Evolutionary conservation across 345 rosid species (phyloP).

Genomic region (Citrus maxima): DNA sequence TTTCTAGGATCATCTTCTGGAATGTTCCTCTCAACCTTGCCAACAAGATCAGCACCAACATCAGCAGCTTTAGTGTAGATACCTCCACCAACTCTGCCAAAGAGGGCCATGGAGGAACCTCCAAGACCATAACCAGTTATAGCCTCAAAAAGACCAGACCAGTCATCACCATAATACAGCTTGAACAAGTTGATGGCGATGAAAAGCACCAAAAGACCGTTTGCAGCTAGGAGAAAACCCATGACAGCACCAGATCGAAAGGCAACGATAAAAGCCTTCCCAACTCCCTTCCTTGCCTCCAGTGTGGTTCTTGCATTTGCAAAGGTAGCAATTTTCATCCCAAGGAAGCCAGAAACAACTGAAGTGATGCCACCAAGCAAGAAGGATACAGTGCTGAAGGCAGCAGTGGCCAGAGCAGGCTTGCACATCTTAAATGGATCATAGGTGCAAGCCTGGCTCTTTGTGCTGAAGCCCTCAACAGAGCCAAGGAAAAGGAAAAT

Average conservation of each 20-base stretch:
- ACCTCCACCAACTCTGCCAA: slow-evolving; percentile 86
- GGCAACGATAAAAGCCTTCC: slow-evolving; percentile 74
- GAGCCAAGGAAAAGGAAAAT: slow-evolving; percentile 70
- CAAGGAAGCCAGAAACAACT: slow-evolving; percentile 82
- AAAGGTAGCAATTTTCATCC: slow-evolving; percentile 90
- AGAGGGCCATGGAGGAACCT: slow-evolving; percentile 86
- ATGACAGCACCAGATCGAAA: slow-evolving; percentile 81
- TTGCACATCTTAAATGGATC: slow-evolving; percentile 56
- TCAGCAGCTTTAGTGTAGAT: slow-evolving; percentile 87
- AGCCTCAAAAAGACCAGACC: slow-evolving; percentile 80
- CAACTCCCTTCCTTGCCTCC: slow-evolving; percentile 88
- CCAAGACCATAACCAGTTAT: slow-evolving; percentile 89
- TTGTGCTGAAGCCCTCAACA: slow-evolving; percentile 66
- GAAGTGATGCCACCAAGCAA: slow-evolving; percentile 77
- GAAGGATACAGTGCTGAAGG: slow-evolving; percentile 73
- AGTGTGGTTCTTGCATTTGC: slow-evolving; percentile 91
- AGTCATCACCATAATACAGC: slow-evolving; percentile 75
- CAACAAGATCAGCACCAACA: slow-evolving; percentile 92
- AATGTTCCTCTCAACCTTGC: slow-evolving; percentile 77
- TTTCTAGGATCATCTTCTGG: slow-evolving; percentile 87
- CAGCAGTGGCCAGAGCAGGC: slow-evolving; percentile 85
- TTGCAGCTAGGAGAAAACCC: slow-evolving; percentile 87
- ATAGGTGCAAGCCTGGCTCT: slow-evolving; percentile 67
- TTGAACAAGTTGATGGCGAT: slow-evolving; percentile 66
- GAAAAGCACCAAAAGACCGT: slow-evolving; percentile 73